Evolutionary conservation across 371 early-diverging fungal species (phyloP).

Genomic region (Sporodiniella umbellata): DNA sequence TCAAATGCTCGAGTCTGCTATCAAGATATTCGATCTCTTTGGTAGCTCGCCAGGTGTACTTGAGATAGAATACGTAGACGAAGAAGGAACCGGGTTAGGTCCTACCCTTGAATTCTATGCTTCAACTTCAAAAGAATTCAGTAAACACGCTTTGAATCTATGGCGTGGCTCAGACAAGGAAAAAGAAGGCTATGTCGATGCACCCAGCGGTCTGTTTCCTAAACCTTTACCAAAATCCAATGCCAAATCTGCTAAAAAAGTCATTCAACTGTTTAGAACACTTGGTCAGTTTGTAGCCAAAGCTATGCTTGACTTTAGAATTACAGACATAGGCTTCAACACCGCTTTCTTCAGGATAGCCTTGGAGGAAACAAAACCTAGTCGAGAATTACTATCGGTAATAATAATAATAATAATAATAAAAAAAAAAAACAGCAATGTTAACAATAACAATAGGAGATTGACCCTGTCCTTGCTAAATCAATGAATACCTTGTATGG

Average conservation of each 20-base stretch:
- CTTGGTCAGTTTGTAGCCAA: conserved; percentile 89
- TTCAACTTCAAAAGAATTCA: conserved; percentile 71
- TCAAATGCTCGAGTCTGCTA: conserved; percentile 76
- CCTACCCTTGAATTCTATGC: conserved; percentile 94
- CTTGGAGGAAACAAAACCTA: conserved; percentile 37
- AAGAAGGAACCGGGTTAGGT: conserved; percentile 93
- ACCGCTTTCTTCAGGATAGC: conserved; percentile 70
- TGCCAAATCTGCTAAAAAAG: conserved; percentile 34
- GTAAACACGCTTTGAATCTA: conserved; percentile 53
- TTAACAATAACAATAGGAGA: conserved; percentile 30
- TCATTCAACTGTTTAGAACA: conserved; percentile 56
- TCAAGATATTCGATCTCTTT: conserved; percentile 78
- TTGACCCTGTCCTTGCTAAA: conserved; percentile 69
- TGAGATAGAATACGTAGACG: conserved; percentile 90
- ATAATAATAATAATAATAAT: conserved; percentile 10
- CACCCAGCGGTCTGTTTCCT: conserved; percentile 73
- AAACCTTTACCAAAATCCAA: conserved; percentile 40
- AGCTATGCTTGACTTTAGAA: conserved; percentile 83
- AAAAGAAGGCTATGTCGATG: conserved; percentile 48
- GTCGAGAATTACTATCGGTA: conserved; percentile 23
- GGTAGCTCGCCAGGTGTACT: conserved; percentile 66
- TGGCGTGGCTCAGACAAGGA: conserved; percentile 46
- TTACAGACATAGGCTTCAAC: conserved; percentile 83
- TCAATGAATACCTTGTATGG: conserved; percentile 64
- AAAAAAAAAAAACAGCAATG: conserved; percentile 17